Base-by-base conservation (phyloP, 202 grass and related monocot genomes). In the Brachypodium distachyon region DNA sequence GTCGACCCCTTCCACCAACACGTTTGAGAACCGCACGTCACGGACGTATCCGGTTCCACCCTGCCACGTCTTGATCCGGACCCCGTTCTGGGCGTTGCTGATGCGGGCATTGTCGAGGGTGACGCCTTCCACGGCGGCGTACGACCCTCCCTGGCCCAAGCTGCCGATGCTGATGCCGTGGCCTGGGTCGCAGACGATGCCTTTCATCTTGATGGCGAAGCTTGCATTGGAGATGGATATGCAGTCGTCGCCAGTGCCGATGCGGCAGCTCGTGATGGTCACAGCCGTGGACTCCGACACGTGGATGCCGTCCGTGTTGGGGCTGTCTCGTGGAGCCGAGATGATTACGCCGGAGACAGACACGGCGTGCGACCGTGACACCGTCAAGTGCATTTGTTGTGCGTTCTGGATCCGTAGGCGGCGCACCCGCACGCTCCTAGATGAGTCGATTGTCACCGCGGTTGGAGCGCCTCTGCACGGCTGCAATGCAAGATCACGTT, bases 31-130 rank as follows among this genome's bases (percentile, higher is more conserved):
- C 2, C 79, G 74, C 1, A 97, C 86, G 37, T 69, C 33, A 25
- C 81, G 86, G 6, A 97, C 90, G 69, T 86, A 94, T 0, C 94
- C 94, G 5, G 82, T 55, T 16, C 94, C 94, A 47, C 94, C 91
- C 88, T 97, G 94, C 91, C 94, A 97, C 9, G 94, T 97, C 86
- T 97, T 97, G 71, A 97, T 97, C 58, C 94, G 80, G 8, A 97
- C 38, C 5, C 94, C 94, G 86, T 97, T 97, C 78, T 81, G 81
- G 1, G 94, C 82, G 1, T 70, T 67, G 1, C 48, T 37, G 55
- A 97, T 68, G 52, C 76, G 61, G 13, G 94, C 94, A 9, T 62
- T 52, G 72, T 93, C 86, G 34, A 97, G 76, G 18, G 61, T 58
- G 25, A 97, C 56, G 36, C 76, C 61, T 37, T 73, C 79, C 4